Conservation (phyloP, 306 rosid species). For the Rosa lucieae region DNA sequence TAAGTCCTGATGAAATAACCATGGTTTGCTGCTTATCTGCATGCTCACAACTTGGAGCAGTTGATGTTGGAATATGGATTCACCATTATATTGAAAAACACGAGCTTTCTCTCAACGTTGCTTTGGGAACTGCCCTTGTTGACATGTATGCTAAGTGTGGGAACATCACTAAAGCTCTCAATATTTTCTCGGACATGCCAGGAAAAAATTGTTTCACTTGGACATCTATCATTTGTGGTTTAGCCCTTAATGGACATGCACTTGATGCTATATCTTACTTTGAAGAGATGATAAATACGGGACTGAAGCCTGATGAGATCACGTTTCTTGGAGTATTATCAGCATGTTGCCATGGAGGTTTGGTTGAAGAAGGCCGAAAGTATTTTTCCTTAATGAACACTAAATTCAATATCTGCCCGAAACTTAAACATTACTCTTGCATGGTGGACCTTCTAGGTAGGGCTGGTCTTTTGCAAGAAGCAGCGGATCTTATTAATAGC, state of each 20-base stretch:
- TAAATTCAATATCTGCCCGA: conserved; percentile 44
- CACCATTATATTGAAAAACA: conserved; percentile 63
- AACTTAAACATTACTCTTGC: conserved; percentile 72
- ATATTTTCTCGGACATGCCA: conserved; percentile 63
- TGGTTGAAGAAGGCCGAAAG: conserved; percentile 70
- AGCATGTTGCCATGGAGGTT: conserved; percentile 87
- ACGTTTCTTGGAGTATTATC: conserved; percentile 80
- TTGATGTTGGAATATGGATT: conserved; percentile 80
- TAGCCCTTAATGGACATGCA: conserved; percentile 72
- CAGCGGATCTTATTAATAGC: conserved; percentile 55
- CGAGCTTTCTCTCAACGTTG: conserved; percentile 46
- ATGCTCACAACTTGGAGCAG: conserved; percentile 82
- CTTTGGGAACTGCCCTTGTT: conserved; percentile 73
- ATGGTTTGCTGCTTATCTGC: conserved; percentile 70
- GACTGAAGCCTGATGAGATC: conserved; percentile 76
- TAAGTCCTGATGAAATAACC: conserved; percentile 70
- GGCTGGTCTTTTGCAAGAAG: conserved; percentile 77
- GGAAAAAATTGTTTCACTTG: conserved; percentile 74
- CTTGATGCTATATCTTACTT: conserved; percentile 59
- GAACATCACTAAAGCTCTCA: conserved; percentile 62
- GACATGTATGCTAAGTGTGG: conserved; percentile 93
- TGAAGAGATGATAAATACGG: conserved; percentile 54
- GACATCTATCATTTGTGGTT: conserved; percentile 78
- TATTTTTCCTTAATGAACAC: conserved; percentile 58
- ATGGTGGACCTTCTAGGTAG: conserved; percentile 87